phyloP scores from a whole-genome alignment of 139 green algal species.

The Tetratostichococcus sp. region DNA sequence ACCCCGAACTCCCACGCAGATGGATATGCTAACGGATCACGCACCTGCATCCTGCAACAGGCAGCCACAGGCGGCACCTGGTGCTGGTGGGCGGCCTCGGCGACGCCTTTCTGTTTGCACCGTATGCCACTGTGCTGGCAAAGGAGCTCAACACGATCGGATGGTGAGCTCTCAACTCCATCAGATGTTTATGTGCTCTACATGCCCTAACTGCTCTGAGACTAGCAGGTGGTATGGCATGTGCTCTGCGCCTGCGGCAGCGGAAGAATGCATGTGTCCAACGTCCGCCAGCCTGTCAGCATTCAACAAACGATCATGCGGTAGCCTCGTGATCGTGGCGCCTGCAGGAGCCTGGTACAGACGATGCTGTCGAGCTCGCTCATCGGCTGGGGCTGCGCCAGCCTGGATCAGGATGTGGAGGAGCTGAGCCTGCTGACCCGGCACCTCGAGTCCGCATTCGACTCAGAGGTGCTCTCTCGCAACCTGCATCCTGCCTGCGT shows the following conservation, averaged over 20 bases:
- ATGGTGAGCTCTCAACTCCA: too few relatives aligned
- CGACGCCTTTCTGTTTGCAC: constrained; percentile 56
- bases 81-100: constrained; percentile 56
- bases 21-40: too few relatives aligned
- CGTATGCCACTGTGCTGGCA: constrained; percentile 40
- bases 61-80: constrained; percentile 11
- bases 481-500: too few relatives aligned
- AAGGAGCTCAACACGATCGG: constrained; percentile 11
- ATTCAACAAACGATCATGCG: background rate
- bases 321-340: background rate
- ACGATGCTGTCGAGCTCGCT: constrained; percentile 50
- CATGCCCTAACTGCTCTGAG: too few relatives aligned
- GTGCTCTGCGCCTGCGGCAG: too few relatives aligned
- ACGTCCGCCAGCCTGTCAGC: too few relatives aligned
- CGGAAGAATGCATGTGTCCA: too few relatives aligned
- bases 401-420: constrained; percentile 59
- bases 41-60: too few relatives aligned
- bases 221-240: too few relatives aligned
- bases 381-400: constrained; percentile 51
- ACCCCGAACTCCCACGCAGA: too few relatives aligned
- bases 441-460: constrained; percentile 14
- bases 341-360: constrained; percentile 43
- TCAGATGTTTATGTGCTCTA: too few relatives aligned
- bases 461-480: background rate
- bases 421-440: constrained; percentile 54